Percentiles rank a stretch among this genome's conserved stretches.
Conservation (phyloP, 2,329 filamentous ascomycete genomes). For the Pseudonectria buxi region DNA sequence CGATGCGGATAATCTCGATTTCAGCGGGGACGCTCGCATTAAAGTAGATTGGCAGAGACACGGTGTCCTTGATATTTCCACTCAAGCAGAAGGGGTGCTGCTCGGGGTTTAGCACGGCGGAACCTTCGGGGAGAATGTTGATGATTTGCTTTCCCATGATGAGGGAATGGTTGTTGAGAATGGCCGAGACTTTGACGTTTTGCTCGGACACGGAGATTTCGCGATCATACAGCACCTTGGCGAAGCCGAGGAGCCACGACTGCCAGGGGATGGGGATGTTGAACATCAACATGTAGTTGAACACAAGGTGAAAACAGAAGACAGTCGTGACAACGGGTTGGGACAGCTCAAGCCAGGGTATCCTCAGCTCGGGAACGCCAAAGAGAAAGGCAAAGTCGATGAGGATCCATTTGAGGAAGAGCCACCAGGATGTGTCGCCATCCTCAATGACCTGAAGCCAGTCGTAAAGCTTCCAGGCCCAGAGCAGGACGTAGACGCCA, state of each 20-base stretch:
- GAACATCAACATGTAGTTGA: conserved; percentile 89
- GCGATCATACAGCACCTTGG: conserved; percentile 82
- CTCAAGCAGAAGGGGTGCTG: conserved; percentile 76
- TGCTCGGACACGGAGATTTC: conserved; percentile 92
- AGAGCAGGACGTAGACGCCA: conserved; percentile 67
- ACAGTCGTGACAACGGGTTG: conserved; percentile 64
- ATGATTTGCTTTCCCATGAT: conserved; percentile 97
- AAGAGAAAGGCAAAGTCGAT: conserved; percentile 86
- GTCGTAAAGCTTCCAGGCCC: conserved; percentile 83
- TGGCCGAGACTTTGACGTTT: conserved; percentile 78
- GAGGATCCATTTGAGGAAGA: conserved; percentile 89
- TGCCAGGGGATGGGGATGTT: conserved; percentile 74
- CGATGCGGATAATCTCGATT: conserved; percentile 82
- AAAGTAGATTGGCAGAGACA: conserved; percentile 76
- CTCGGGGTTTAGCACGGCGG: conserved; percentile 80
- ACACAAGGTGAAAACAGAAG: conserved; percentile 63
- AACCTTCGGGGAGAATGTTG: conserved; percentile 94
- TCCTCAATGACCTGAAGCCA: conserved; percentile 72
- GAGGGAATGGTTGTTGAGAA: conserved; percentile 85
- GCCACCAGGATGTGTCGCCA: conserved; percentile 78
- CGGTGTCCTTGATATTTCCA: conserved; percentile 49
- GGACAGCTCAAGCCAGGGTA: conserved; percentile 94
- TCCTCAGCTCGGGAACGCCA: conserved; percentile 75
- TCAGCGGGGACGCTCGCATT: conserved; percentile 87
- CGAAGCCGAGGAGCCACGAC: conserved; percentile 63